Conservation (phyloP, 106 monocot genomes). For the Platanthera guangdongensis region DNA sequence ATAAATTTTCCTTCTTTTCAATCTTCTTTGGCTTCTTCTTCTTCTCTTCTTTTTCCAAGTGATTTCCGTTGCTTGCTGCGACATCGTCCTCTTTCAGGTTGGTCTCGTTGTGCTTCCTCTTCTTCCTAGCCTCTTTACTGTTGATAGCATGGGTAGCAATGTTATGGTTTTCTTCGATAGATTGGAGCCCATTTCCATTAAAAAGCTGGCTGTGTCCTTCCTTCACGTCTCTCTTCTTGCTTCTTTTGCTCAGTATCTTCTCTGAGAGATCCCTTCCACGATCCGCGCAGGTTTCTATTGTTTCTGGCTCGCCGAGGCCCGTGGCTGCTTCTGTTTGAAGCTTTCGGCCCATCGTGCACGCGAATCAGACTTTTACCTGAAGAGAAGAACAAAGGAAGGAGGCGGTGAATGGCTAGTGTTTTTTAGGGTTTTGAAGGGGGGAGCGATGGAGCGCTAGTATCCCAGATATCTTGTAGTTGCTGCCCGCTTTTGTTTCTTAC, state of each 20-base stretch:
- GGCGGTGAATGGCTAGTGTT: neutral
- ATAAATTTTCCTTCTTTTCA: neutral
- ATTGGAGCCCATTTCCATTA: neutral
- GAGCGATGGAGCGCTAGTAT: too few relatives aligned
- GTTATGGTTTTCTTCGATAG: neutral
- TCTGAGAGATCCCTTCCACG: neutral
- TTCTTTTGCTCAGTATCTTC: conserved; percentile 5
- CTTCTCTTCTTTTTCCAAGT: conserved; percentile 3
- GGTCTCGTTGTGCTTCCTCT: conserved; percentile 2
- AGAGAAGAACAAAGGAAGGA: neutral
- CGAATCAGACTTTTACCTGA: neutral
- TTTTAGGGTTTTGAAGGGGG: conserved; percentile 11
- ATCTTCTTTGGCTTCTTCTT: neutral
- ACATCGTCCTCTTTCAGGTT: neutral
- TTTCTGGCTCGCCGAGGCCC: conserved; percentile 13
- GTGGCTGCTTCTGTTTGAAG: neutral
- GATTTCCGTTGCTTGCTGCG: conserved; percentile 1
- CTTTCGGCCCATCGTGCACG: conserved; percentile 31
- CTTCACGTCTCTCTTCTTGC: conserved; percentile 9
- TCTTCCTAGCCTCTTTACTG: conserved; percentile 8
- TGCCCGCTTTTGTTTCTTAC: too few relatives aligned
- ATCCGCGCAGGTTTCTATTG: conserved; percentile 7
- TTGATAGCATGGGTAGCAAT: neutral
- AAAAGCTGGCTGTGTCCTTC: conserved; percentile 17
- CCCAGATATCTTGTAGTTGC: too few relatives aligned